These are phyloP conservation scores for Penicillium simplicissimum DNA, from an alignment of 495 filamentous ascomycete genomes.

Conservation along the genomic window DNA sequence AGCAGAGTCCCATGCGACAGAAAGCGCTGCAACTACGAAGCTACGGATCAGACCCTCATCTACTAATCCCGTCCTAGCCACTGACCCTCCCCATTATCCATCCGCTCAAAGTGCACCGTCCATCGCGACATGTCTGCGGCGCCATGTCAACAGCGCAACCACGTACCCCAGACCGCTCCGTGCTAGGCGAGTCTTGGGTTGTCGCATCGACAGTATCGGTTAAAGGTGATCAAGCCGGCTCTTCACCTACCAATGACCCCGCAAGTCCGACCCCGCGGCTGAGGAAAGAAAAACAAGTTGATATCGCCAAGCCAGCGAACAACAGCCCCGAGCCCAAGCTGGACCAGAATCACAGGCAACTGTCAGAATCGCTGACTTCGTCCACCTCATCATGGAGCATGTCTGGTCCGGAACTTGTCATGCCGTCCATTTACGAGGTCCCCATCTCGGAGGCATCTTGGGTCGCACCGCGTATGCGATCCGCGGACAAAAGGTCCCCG, in stretches of 20 bases:
- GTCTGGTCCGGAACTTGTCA: slow-evolving; percentile 47
- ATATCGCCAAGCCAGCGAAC: slow-evolving; percentile 3
- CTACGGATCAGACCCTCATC: background rate
- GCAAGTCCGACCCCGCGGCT: slow-evolving; percentile 7
- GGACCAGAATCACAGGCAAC: slow-evolving; percentile 1
- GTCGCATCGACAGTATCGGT: slow-evolving; percentile 28
- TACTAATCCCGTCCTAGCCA: background rate
- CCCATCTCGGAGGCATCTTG: slow-evolving; percentile 42
- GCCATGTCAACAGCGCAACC: slow-evolving; percentile 32
- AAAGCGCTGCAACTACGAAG: background rate
- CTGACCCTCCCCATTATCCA: background rate
- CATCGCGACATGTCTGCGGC: slow-evolving; percentile 17
- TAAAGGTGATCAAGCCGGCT: slow-evolving; percentile 14
- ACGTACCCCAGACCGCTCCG: slow-evolving; percentile 26
- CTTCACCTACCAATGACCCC: background rate
- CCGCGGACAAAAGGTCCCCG: slow-evolving; percentile 15
- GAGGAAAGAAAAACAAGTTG: background rate
- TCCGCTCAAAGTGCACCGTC: background rate
- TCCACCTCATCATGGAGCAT: slow-evolving; percentile 33
- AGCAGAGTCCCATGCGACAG: background rate
- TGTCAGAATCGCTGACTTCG: slow-evolving; percentile 30
- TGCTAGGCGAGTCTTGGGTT: slow-evolving; percentile 45
- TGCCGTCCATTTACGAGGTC: slow-evolving; percentile 47
- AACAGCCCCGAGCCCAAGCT: background rate
- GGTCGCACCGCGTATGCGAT: slow-evolving; percentile 36